Conservation (phyloP, 495 filamentous ascomycete genomes). For the Aspergillus hancockii region DNA sequence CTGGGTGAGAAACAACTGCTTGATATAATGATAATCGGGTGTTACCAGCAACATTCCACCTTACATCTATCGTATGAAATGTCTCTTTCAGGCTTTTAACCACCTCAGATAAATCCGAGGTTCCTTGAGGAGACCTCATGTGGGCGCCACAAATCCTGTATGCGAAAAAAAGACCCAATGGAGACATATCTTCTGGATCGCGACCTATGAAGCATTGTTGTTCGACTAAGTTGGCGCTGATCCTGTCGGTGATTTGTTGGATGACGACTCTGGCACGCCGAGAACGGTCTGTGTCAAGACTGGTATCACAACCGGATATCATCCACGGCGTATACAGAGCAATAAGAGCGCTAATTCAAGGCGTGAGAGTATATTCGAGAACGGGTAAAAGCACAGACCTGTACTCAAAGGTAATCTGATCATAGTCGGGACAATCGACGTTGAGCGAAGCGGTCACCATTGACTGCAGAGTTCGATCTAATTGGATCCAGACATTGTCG, state of each 20-base stretch:
- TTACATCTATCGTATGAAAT: conserved; percentile 24
- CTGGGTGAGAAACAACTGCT: not conserved
- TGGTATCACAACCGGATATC: not conserved
- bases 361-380: not conserved
- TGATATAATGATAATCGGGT: not conserved
- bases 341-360: conserved; percentile 18
- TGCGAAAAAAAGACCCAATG: conserved; percentile 29
- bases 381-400: conserved; percentile 16
- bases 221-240: conserved; percentile 21
- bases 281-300: conserved; percentile 17
- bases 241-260: conserved; percentile 23
- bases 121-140: conserved; percentile 17
- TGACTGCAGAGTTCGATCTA: conserved; percentile 36
- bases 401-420: conserved; percentile 25
- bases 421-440: conserved; percentile 25
- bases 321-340: conserved; percentile 28
- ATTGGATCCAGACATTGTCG: conserved; percentile 24
- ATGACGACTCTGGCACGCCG: conserved; percentile 19
- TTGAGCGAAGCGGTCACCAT: conserved; percentile 30
- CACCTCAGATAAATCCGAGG: conserved; percentile 19
- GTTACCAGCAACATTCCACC: conserved; percentile 38
- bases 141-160: conserved; percentile 20
- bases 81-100: conserved; percentile 28
- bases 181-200: conserved; percentile 27
- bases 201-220: conserved; percentile 27